Percentiles rank a stretch among this genome's conserved stretches.
Evolutionary conservation across 169 alveolate genomes (phyloP).

Genomic region (Perkinsus olseni): DNA sequence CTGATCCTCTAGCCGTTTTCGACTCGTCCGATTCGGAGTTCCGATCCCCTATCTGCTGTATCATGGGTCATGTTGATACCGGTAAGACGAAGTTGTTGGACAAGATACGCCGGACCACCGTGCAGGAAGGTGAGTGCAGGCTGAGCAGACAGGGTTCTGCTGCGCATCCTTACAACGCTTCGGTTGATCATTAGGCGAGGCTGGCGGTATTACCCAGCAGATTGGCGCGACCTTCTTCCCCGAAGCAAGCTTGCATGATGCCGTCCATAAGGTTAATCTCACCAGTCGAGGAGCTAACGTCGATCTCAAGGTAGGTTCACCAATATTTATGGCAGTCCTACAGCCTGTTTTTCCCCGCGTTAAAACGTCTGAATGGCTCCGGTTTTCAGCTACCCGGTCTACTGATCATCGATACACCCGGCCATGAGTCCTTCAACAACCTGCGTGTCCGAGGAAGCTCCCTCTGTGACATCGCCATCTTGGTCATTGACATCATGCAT

Average conservation of each 20-base stretch:
- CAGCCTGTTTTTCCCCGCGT: too few relatives aligned
- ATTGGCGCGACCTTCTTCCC: slow-evolving; percentile 99
- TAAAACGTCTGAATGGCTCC: not conserved
- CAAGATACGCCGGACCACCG: slow-evolving; percentile 95
- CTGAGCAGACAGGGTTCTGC: too few relatives aligned
- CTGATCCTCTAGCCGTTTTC: slow-evolving; percentile 19
- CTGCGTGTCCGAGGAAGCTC: slow-evolving; percentile 97
- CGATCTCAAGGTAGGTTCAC: not conserved
- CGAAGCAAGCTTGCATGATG: slow-evolving; percentile 78
- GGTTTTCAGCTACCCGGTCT: slow-evolving; percentile 87
- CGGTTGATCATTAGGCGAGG: slow-evolving; percentile 69
- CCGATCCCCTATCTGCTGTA: slow-evolving; percentile 94
- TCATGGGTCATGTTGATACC: slow-evolving; percentile 99
- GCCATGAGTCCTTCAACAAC: slow-evolving; percentile 96
- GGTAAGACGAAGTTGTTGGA: slow-evolving; percentile 99
- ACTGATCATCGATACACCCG: slow-evolving; percentile 98
- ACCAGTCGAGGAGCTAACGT: not conserved
- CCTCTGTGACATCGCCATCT: slow-evolving; percentile 94
- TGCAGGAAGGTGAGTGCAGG: slow-evolving; percentile 65
- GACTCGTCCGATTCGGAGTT: slow-evolving; percentile 38
- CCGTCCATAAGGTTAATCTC: slow-evolving; percentile 52
- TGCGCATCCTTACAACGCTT: not conserved
- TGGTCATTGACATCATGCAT: slow-evolving; percentile 98
- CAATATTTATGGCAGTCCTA: not conserved
- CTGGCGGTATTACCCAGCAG: slow-evolving; percentile 99